Evolutionary conservation across 345 rosid species (phyloP).

Genomic region (Laguncularia racemosa): DNA sequence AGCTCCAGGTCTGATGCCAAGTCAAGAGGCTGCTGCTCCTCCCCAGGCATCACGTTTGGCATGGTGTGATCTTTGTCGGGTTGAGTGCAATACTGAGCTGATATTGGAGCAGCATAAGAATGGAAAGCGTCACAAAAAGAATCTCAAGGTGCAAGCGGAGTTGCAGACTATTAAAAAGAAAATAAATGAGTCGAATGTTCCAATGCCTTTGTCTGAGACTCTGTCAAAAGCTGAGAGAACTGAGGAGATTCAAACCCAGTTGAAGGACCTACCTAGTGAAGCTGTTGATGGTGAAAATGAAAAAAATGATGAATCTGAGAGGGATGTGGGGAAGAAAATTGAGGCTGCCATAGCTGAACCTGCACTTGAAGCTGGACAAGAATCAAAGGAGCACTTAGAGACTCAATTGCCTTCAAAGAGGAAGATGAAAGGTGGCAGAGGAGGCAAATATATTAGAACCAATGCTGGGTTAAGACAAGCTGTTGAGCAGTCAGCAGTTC

Average conservation of each 20-base stretch:
- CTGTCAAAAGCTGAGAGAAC: slow-evolving; percentile 10
- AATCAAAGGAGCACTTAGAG: slow-evolving; percentile 2
- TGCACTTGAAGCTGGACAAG: slow-evolving; percentile 14
- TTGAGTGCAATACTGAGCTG: slow-evolving; percentile 30
- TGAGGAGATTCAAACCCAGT: slow-evolving; percentile 10
- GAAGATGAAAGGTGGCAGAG: slow-evolving; percentile 22
- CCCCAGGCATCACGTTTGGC: slow-evolving; percentile 23
- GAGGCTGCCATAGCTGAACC: slow-evolving; percentile 9
- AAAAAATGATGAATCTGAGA: slow-evolving; percentile 18
- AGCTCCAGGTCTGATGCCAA: neutral
- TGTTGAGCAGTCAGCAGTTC: slow-evolving; percentile 20
- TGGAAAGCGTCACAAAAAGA: slow-evolving; percentile 35
- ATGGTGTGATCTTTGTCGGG: slow-evolving; percentile 38
- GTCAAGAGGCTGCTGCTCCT: slow-evolving; percentile 17
- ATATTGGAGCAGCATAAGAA: slow-evolving; percentile 34
- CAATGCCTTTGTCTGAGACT: neutral
- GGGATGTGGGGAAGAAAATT: neutral
- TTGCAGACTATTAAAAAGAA: slow-evolving; percentile 16
- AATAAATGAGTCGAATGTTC: slow-evolving; percentile 16
- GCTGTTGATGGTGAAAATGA: slow-evolving; percentile 5
- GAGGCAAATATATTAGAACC: slow-evolving; percentile 9
- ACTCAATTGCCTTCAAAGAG: slow-evolving; percentile 14
- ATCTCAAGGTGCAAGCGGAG: slow-evolving; percentile 14
- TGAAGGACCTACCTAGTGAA: slow-evolving; percentile 4
- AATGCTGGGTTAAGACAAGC: slow-evolving; percentile 18